Percentiles rank a stretch among this genome's conserved stretches.
Evolutionary conservation across 78 protist species (phyloP).

Genomic region (Chrysochromulina parva): DNA sequence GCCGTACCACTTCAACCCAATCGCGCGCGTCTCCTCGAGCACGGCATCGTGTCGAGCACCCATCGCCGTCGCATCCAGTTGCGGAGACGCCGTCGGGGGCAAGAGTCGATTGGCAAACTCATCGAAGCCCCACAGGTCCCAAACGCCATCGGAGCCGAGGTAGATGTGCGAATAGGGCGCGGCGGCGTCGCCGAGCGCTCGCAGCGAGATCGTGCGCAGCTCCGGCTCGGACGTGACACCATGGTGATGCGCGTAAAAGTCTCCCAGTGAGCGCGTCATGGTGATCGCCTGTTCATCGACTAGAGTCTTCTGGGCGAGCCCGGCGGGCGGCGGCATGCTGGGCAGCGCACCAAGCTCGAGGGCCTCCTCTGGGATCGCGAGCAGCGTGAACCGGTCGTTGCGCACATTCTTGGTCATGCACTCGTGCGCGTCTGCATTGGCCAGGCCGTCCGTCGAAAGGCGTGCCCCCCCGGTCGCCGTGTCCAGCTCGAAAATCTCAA

Average conservation of each 20-base stretch:
- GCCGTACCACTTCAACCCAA: neutral
- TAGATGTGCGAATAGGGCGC: neutral
- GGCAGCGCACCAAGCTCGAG: neutral
- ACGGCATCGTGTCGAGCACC: neutral
- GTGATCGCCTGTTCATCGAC: neutral
- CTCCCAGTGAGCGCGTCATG: slow-evolving; percentile 15
- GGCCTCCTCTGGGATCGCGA: neutral
- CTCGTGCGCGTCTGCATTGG: neutral
- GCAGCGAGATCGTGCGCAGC: neutral
- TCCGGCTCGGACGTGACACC: slow-evolving; percentile 13
- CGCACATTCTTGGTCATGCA: neutral
- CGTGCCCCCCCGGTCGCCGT: neutral
- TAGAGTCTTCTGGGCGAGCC: no score
- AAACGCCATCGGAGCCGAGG: slow-evolving; percentile 9
- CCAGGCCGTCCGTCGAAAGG: neutral
- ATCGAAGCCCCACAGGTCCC: slow-evolving; percentile 4
- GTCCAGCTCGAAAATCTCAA: neutral
- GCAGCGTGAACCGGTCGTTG: slow-evolving; percentile 4
- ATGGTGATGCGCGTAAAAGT: neutral
- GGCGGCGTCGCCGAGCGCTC: neutral
- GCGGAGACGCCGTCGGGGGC: neutral
- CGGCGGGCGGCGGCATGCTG: neutral
- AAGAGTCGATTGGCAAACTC: neutral
- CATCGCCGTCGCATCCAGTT: no score
- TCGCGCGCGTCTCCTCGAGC: neutral